Evolutionary conservation across 2,329 filamentous ascomycete species (phyloP), one percentile per base, ranked within the genome.

Genomic region (Cladosporium sphaerospermum): DNA sequence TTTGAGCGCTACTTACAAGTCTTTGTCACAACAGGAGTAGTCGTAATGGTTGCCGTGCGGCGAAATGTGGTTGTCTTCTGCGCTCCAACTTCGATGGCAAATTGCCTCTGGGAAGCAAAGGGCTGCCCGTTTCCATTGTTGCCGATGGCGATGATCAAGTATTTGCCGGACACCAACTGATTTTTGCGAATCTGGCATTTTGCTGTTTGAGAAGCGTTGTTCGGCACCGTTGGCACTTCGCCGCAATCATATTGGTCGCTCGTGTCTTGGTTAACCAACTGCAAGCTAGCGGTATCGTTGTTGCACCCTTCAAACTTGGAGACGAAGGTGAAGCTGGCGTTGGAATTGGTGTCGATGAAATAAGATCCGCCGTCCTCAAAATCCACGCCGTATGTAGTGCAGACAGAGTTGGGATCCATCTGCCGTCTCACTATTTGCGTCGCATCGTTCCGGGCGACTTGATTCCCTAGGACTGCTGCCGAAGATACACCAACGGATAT

Each of bases 291-390:
- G 42, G 65, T 57, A 49, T 71, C 71, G 33, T 64, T 60, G 33
- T 71, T 65, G 58, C 74, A 76, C 39, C 72, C 71, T 46, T 69
- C 59, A 54, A 75, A 76, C 36, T 73, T 68, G 3, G 69, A 71
- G 4, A 74, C 70, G 16, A 69, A 69, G 11, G 71, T 73, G 57
- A 76, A 76, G 9, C 59, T 58, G 1, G 71, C 70, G 4, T 60
- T 63, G 0, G 71, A 74, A 11, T 64, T 59, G 10, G 67, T 65
- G 58, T 76, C 74, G 59, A 75, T 73, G 60, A 75, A 76, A 61
- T 75, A 76, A 16, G 61, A 56, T 2, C 67, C 68, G 40, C 70
- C 71, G 57, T 72, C 67, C 43, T 73, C 60, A 52, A 73, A 76
- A 57, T 76, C 73, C n/a, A 67, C 58, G 43, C 65, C 65, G 47